Percentiles rank a stretch among this genome's conserved stretches.
phyloP scores from a whole-genome alignment of 2,329 filamentous ascomycete species.

The Ceratocystis alfenasii region DNA sequence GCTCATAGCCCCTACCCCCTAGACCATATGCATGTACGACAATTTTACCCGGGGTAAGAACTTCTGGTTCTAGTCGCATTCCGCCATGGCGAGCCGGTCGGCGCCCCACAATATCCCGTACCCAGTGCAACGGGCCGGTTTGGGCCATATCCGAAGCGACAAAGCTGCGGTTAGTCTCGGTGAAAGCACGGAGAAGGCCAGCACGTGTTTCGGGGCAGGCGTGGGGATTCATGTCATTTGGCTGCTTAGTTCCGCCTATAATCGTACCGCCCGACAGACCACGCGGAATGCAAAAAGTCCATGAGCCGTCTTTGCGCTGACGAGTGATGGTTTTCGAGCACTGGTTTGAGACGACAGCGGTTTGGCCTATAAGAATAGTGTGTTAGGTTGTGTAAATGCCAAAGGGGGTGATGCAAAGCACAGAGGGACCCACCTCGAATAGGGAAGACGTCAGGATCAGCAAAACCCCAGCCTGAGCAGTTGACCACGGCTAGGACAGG shows the following conservation, averaged over 20 bases:
- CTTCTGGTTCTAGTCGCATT: constrained; percentile 43
- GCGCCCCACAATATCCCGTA: constrained; percentile 37
- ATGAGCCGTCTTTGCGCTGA: constrained; percentile 50
- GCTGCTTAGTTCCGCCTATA: constrained; percentile 54
- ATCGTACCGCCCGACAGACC: constrained; percentile 51
- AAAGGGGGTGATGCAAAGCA: too few species aligned
- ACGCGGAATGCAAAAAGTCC: constrained; percentile 52
- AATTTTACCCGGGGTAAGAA: constrained; percentile 25
- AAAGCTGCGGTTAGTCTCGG: constrained; percentile 30
- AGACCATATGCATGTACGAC: constrained; percentile 47
- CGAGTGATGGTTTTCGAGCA: constrained; percentile 41
- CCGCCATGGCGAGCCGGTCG: constrained; percentile 37
- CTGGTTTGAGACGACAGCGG: constrained; percentile 34
- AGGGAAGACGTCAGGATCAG: constrained; percentile 33
- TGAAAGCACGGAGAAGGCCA: constrained; percentile 34
- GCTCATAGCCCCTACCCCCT: constrained; percentile 49
- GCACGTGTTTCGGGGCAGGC: constrained; percentile 38
- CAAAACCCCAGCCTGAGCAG: constrained; percentile 37
- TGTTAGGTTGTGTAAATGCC: not conserved
- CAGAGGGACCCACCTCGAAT: constrained; percentile 31
- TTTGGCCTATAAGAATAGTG: constrained; percentile 32
- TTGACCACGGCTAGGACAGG: constrained; percentile 33
- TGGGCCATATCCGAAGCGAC: constrained; percentile 23
- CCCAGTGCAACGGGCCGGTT: constrained; percentile 28
- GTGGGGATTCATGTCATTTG: constrained; percentile 41